phyloP scores from a whole-genome alignment of 257 asterid genomes.

The Vinca minor region DNA sequence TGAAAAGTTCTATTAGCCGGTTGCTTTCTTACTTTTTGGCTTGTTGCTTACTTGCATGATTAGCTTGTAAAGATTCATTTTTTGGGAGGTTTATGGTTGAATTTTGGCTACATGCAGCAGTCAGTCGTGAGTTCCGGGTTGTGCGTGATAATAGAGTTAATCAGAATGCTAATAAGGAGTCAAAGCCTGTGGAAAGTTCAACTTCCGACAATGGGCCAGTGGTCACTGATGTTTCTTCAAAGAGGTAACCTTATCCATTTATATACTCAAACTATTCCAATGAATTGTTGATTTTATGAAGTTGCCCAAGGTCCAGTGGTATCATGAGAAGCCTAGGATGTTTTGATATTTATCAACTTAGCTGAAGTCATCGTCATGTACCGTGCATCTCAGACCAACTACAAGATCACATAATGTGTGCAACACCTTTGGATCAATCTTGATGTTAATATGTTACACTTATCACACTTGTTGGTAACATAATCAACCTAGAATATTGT shows the following conservation, averaged over 20 bases:
- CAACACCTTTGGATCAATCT: neutral
- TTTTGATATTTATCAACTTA: neutral
- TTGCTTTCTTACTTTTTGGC: neutral
- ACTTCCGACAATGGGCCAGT: slow-evolving; percentile 33
- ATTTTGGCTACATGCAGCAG: slow-evolving; percentile 47
- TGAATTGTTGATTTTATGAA: neutral
- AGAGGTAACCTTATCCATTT: slow-evolving; percentile 20
- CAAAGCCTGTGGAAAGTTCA: slow-evolving; percentile 46
- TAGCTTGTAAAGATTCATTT: neutral
- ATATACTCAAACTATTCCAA: neutral
- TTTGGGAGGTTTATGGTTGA: slow-evolving; percentile 14
- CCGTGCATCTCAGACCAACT: neutral
- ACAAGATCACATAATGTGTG: neutral
- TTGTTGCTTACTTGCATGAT: neutral
- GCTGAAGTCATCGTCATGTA: neutral
- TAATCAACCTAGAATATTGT: neutral
- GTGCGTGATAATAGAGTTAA: slow-evolving; percentile 83
- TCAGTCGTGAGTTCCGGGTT: slow-evolving; percentile 69
- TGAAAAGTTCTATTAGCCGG: neutral
- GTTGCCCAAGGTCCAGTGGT: neutral
- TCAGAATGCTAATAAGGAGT: slow-evolving; percentile 42
- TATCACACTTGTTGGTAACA: neutral
- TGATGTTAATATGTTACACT: neutral
- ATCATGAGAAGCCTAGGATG: neutral
- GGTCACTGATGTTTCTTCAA: slow-evolving; percentile 23